phyloP scores from a whole-genome alignment of 2,329 filamentous ascomycete genomes.

The Colletotrichum shisoi region DNA sequence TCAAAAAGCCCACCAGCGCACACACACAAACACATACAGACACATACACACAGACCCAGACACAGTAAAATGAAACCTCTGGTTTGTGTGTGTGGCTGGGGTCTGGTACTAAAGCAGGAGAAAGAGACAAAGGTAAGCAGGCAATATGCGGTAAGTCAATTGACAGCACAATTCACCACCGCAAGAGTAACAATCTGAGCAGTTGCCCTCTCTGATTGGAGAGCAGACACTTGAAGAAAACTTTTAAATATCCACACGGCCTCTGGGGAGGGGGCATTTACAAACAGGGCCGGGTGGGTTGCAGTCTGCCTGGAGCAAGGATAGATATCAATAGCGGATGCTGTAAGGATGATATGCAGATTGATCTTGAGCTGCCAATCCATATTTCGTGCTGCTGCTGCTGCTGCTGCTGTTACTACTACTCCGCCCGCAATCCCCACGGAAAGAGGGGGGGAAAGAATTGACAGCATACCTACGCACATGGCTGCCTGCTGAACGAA shows the following conservation, averaged over 20 bases:
- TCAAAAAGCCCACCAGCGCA: neutral
- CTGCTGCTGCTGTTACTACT: neutral
- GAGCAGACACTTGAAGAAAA: neutral
- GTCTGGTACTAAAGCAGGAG: neutral
- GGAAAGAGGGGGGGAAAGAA: neutral
- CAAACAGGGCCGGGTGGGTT: too few species aligned
- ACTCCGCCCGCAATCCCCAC: neutral
- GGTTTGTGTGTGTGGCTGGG: neutral
- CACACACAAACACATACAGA: neutral
- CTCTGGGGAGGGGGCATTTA: too few species aligned
- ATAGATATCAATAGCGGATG: too few species aligned
- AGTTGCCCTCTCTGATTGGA: neutral
- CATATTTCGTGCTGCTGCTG: neutral
- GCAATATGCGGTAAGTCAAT: neutral
- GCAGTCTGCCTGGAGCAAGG: too few species aligned
- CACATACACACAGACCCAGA: neutral
- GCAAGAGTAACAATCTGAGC: neutral
- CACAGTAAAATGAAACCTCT: neutral
- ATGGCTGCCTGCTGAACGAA: too few species aligned
- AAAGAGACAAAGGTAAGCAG: neutral
- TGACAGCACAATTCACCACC: neutral
- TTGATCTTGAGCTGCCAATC: neutral
- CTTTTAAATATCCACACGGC: neutral
- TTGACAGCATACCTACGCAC: too few species aligned
- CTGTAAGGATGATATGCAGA: neutral